Evolutionary conservation across 2,329 filamentous ascomycete species (phyloP).

Genomic region (Endoconidiophora laricicola): DNA sequence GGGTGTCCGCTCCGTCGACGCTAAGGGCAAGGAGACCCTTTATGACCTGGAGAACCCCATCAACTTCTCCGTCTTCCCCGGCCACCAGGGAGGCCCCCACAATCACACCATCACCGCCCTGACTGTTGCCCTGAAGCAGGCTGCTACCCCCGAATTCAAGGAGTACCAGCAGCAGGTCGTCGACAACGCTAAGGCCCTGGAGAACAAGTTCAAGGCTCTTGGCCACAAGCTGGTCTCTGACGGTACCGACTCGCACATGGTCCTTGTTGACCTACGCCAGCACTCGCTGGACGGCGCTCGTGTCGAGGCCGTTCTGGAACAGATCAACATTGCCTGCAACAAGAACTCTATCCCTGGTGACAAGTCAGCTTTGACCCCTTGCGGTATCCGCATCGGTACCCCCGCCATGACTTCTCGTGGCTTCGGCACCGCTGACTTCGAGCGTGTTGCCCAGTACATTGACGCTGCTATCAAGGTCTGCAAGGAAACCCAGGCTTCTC

Average conservation of each 20-base stretch:
- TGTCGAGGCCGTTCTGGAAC: conserved; percentile 88
- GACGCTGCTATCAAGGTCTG: conserved; percentile 76
- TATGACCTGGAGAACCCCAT: conserved; percentile 94
- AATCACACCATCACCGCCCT: conserved; percentile 99
- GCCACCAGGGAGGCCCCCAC: conserved; percentile 95
- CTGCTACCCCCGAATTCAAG: conserved; percentile 77
- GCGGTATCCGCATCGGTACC: conserved; percentile 87
- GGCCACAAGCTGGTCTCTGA: conserved; percentile 91
- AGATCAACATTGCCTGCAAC: conserved; percentile 98
- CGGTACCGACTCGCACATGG: conserved; percentile 95
- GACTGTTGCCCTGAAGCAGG: conserved; percentile 88
- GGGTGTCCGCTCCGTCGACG: conserved; percentile 75
- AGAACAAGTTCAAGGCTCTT: conserved; percentile 66
- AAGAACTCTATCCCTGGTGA: conserved; percentile 98
- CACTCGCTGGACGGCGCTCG: conserved; percentile 79
- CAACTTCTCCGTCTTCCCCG: conserved; percentile 98
- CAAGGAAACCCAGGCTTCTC: conserved; percentile 66
- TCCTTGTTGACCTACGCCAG: conserved; percentile 83
- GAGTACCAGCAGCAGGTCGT: conserved; percentile 87
- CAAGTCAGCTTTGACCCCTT: conserved; percentile 89
- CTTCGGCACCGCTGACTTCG: conserved; percentile 83
- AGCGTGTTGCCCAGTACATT: conserved; percentile 78
- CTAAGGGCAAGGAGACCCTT: conserved; percentile 78
- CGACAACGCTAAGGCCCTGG: conserved; percentile 81
- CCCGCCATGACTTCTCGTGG: conserved; percentile 96